phyloP scores from a whole-genome alignment of 345 rosid species.

The Boechera stricta region DNA sequence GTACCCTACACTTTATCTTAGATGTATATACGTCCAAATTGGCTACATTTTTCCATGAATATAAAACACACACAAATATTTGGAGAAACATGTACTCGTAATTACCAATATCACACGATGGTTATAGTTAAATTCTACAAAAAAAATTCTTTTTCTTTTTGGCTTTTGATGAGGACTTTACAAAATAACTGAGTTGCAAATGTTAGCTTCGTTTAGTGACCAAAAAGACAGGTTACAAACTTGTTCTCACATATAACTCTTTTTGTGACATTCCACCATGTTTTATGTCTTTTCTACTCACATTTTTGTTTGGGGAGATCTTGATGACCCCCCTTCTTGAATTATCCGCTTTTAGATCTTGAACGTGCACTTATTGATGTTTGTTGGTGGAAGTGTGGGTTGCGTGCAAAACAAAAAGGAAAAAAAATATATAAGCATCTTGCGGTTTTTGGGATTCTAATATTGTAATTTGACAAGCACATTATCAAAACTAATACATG shows the following conservation, averaged over 20 bases:
- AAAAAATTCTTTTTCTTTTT: not conserved
- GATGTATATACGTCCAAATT: not conserved
- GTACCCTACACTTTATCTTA: slow-evolving; percentile 28
- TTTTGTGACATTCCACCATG: slow-evolving; percentile 22
- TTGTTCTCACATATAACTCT: slow-evolving; percentile 28
- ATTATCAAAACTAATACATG: not conserved
- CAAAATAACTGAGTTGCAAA: slow-evolving; percentile 31
- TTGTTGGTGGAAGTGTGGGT: slow-evolving; percentile 31
- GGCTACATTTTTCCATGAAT: not conserved
- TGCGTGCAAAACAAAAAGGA: slow-evolving; percentile 21
- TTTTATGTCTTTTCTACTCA: slow-evolving; percentile 2
- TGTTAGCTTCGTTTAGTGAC: slow-evolving; percentile 22
- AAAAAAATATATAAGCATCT: not conserved
- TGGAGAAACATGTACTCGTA: not conserved
- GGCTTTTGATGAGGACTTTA: slow-evolving; percentile 19
- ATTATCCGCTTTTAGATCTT: slow-evolving; percentile 12
- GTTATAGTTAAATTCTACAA: not conserved
- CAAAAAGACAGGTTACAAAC: slow-evolving; percentile 24
- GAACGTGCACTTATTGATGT: slow-evolving; percentile 33
- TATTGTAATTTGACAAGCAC: not conserved
- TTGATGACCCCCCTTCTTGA: slow-evolving; percentile 29
- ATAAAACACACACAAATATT: slow-evolving; percentile 13
- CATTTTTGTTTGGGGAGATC: slow-evolving; percentile 1
- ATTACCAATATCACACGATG: not conserved
- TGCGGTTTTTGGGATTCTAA: not conserved